phyloP scores from a whole-genome alignment of 257 asterid genomes.

The Handroanthus guayacan region DNA sequence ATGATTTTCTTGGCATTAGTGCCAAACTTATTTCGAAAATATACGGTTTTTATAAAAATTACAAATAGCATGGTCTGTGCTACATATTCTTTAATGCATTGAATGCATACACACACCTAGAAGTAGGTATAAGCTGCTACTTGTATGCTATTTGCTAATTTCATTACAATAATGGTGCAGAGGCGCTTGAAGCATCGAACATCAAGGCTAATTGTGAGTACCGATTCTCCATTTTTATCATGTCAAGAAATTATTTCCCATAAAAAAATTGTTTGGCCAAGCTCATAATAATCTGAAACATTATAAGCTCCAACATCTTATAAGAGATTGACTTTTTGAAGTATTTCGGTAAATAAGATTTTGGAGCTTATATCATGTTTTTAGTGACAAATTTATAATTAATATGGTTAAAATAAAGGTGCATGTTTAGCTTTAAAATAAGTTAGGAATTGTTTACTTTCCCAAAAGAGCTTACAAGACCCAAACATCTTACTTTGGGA shows the following conservation, averaged over 20 bases:
- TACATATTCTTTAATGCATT: neutral
- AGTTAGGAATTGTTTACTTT: no score
- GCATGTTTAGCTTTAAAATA: no score
- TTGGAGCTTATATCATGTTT: no score
- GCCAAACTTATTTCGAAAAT: neutral
- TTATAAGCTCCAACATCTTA: no score
- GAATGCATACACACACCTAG: neutral
- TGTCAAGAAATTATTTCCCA: conserved; percentile 26
- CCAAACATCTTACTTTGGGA: no score
- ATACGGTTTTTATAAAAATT: neutral
- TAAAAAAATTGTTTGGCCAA: no score
- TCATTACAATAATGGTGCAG: conserved; percentile 54
- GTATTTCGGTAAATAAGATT: no score
- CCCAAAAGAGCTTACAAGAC: no score
- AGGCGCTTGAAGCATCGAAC: conserved; percentile 89
- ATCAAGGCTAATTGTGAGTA: conserved; percentile 86
- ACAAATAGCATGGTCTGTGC: neutral
- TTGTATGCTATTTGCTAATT: conserved; percentile 23
- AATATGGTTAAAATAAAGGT: no score
- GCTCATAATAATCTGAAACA: no score
- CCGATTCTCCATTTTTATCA: conserved; percentile 25
- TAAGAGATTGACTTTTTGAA: no score
- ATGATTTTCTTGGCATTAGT: neutral
- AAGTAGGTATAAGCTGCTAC: neutral
- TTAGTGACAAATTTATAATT: no score